Percentiles rank a stretch among this genome's conserved stretches.
Evolutionary conservation across 768 basidiomycete species (phyloP).

Genomic region (Hypholoma sublateritium): DNA sequence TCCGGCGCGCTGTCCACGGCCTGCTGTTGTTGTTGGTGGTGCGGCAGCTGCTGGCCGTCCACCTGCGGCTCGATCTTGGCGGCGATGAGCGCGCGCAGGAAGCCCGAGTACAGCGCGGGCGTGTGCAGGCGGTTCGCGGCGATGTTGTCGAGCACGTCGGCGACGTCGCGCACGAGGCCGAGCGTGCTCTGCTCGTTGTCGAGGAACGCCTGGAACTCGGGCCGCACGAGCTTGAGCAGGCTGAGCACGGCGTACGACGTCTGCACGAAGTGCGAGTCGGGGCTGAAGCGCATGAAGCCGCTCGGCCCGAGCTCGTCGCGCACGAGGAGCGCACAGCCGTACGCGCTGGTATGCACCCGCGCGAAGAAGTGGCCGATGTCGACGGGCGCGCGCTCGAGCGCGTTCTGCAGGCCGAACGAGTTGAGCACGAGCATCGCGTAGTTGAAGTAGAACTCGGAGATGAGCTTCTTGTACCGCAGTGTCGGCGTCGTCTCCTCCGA

Average conservation of each 20-base stretch:
- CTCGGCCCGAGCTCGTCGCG: constrained; percentile 77
- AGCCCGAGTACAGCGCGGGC: constrained; percentile 84
- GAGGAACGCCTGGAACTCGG: constrained; percentile 77
- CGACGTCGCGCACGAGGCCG: constrained; percentile 74
- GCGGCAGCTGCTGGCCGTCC: background rate
- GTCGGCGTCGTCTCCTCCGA: constrained; percentile 26
- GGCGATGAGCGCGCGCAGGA: constrained; percentile 75
- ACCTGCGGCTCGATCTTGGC: constrained; percentile 37
- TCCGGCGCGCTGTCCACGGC: background rate
- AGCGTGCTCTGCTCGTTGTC: constrained; percentile 74
- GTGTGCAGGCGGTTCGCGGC: constrained; percentile 84
- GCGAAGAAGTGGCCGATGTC: constrained; percentile 86
- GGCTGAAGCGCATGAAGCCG: constrained; percentile 79
- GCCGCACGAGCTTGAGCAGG: constrained; percentile 87
- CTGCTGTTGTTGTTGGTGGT: background rate
- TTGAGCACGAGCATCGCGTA: constrained; percentile 89
- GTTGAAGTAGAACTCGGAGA: constrained; percentile 76
- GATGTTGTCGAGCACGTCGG: constrained; percentile 72
- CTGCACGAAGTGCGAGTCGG: constrained; percentile 91
- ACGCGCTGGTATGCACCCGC: constrained; percentile 72
- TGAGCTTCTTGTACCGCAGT: constrained; percentile 47
- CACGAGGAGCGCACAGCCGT: constrained; percentile 67
- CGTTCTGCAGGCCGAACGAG: constrained; percentile 95
- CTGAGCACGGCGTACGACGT: constrained; percentile 92
- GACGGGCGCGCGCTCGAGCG: constrained; percentile 73